Evolutionary conservation across 192 early-diverging fungal genomes (phyloP), one percentile per base, ranked within the genome.

Genomic region (Chytriomyces confervae): DNA sequence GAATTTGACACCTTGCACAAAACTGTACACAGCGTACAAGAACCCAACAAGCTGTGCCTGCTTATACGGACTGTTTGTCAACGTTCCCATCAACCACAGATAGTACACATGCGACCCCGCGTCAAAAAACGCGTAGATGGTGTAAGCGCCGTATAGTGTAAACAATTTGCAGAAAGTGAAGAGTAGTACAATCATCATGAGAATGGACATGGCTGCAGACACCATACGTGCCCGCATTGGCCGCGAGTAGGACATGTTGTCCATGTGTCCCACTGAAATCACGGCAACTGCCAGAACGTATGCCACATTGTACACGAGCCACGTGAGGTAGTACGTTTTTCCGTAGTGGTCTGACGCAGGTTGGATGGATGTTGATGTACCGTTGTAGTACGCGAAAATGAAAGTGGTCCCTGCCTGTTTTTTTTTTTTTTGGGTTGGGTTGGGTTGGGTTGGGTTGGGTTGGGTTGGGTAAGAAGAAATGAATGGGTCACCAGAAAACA

Each of bases 101-200:
- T 43, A 71, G 27, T 23, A 71, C 20, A 43, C 50, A 27, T 71
- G 69, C 13, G 43, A 13, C 6, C 20, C 18, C 13, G 50, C 69
- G 69, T 71, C 69, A 71, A 71, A 71, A 8, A 71, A 16, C 5
- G 50, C 69, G n/a, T 50, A 71, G n/a, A 71, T 16, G 23, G n/a
- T n/a, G 16, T 53, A 71, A 0, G 69, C 10, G 47, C 16, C 69
- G 69, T 71, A 71, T 0, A 57, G 50, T 9, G 69, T 50, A 27
- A 71, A 16, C 6, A 23, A 5, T 3, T 10, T 23, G 23, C 50
- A 13, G 27, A 43, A 71, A 0, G 69, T 71, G 50, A 8, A 16
- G 27, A 71, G 5, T 0, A 71, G 27, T 0, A 71, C 50, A 16
- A 48, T 44, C 7, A 71, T 50, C n/a, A 36, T 24, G 9, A 27